A percentile compares a stretch with the other conserved stretches of the same genome.
These are phyloP conservation scores for Stipa capillata DNA, from an alignment of 176 grass and related monocot genomes.

Conservation along the genomic window DNA sequence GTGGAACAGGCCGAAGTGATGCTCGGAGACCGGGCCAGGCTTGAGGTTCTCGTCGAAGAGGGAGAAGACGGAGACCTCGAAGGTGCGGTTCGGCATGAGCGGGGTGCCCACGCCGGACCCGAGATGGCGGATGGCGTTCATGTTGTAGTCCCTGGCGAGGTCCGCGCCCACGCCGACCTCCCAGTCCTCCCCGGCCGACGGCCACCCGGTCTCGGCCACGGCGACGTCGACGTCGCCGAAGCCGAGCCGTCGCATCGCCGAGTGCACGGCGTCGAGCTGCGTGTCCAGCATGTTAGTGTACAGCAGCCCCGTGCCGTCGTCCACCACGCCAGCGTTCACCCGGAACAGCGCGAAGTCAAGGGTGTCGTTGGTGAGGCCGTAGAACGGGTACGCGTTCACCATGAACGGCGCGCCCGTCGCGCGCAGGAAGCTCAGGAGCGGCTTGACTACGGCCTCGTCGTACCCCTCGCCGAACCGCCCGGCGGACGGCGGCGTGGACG, in stretches of 20 bases:
- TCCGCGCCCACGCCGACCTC: constrained; percentile 40
- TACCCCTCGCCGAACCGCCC: constrained; percentile 43
- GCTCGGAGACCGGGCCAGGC: constrained; percentile 44
- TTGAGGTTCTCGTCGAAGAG: constrained; percentile 72
- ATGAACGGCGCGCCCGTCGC: constrained; percentile 54
- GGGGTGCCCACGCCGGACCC: constrained; percentile 61
- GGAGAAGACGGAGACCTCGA: constrained; percentile 59
- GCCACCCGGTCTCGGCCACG: constrained; percentile 68
- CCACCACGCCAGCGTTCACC: constrained; percentile 31
- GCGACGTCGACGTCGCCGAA: constrained; percentile 56
- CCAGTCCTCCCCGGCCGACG: constrained; percentile 53
- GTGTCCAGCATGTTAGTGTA: constrained; percentile 76
- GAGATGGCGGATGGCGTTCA: constrained; percentile 57
- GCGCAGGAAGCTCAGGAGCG: constrained; percentile 61
- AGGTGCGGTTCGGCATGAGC: constrained; percentile 62
- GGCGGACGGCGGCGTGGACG: constrained; percentile 37
- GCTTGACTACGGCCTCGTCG: constrained; percentile 23
- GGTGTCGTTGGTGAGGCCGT: constrained; percentile 33
- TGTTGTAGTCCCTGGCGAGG: constrained; percentile 51
- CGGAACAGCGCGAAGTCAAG: constrained; percentile 63
- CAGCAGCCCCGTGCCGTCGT: constrained; percentile 29
- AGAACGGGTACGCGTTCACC: constrained; percentile 82
- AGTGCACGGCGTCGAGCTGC: constrained; percentile 63
- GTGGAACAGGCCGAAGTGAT: constrained; percentile 57
- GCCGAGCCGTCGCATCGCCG: constrained; percentile 32